phyloP scores from a whole-genome alignment of 441 rosid species.

The Pelargonium fulgidum region DNA sequence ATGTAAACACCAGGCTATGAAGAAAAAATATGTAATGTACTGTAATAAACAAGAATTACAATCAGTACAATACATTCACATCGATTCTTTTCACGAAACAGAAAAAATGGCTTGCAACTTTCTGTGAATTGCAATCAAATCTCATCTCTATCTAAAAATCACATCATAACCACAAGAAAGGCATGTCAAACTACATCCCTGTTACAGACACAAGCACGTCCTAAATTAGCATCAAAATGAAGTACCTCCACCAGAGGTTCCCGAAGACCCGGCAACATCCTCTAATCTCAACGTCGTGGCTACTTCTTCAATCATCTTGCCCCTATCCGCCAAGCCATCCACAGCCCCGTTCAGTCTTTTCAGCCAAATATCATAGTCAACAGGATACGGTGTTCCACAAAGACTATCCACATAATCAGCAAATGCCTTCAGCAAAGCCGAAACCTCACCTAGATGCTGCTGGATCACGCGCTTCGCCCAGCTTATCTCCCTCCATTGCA shows the following conservation, averaged over 20 bases:
- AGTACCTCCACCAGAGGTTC: slow-evolving; percentile 28
- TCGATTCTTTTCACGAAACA: neutral
- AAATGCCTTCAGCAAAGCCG: slow-evolving; percentile 57
- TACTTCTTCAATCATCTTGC: slow-evolving; percentile 43
- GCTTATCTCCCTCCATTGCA: slow-evolving; percentile 61
- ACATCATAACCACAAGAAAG: neutral
- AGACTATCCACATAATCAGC: slow-evolving; percentile 65
- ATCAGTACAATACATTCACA: slow-evolving; percentile 6
- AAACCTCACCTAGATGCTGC: slow-evolving; percentile 50
- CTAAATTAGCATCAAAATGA: slow-evolving; percentile 12
- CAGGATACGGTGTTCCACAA: slow-evolving; percentile 61
- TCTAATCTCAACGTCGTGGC: slow-evolving; percentile 26
- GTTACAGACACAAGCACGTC: neutral
- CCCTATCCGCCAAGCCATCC: slow-evolving; percentile 41
- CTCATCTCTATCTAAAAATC: slow-evolving; percentile 16
- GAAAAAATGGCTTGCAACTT: slow-evolving; percentile 10
- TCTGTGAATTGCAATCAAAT: slow-evolving; percentile 9
- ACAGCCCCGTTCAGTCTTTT: slow-evolving; percentile 42
- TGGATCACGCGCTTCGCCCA: slow-evolving; percentile 54
- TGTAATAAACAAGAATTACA: neutral
- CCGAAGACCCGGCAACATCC: slow-evolving; percentile 40
- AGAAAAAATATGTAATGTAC: slow-evolving; percentile 2
- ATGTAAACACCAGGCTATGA: neutral
- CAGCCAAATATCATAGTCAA: slow-evolving; percentile 55
- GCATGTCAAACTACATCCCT: slow-evolving; percentile 9